A percentile compares a stretch with the other conserved stretches of the same genome.
Conservation (phyloP, 768 basidiomycete species). For the Lyophyllum decastes region DNA sequence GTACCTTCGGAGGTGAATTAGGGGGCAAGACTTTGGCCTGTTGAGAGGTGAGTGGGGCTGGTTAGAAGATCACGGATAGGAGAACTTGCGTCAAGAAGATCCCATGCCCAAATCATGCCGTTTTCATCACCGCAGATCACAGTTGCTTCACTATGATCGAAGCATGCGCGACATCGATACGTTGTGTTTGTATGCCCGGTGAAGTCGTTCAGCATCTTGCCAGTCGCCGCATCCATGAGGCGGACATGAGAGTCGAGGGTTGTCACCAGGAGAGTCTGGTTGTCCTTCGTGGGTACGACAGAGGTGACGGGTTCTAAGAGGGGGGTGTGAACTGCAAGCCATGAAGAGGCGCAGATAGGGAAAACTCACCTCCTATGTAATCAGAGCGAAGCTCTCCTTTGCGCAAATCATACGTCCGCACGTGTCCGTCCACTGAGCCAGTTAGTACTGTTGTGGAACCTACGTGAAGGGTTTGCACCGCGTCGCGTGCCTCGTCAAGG, state of each 20-base stretch:
- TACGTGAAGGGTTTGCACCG: conserved; percentile 78
- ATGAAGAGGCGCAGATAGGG: not conserved
- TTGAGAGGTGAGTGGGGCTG: not conserved
- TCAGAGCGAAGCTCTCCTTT: conserved; percentile 90
- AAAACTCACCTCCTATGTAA: conserved; percentile 83
- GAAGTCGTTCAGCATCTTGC: conserved; percentile 86
- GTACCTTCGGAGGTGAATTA: conserved; percentile 75
- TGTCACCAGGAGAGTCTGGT: conserved; percentile 77
- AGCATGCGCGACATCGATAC: conserved; percentile 81
- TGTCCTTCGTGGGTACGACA: conserved; percentile 77
- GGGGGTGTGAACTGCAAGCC: not conserved
- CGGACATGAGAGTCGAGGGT: conserved; percentile 85
- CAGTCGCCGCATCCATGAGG: conserved; percentile 81
- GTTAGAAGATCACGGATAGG: conserved; percentile 1
- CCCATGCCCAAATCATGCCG: conserved; percentile 91
- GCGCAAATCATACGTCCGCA: conserved; percentile 93
- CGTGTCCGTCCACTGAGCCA: conserved; percentile 89
- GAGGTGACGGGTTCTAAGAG: conserved; percentile 78
- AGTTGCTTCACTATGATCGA: conserved; percentile 79
- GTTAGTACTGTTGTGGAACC: conserved; percentile 67
- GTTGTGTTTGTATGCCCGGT: conserved; percentile 71
- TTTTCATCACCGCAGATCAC: conserved; percentile 91
- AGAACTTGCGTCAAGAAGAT: conserved; percentile 75
- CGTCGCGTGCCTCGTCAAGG: conserved; percentile 86
- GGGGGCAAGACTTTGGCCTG: conserved; percentile 74